Base-by-base conservation (phyloP, 202 grass and related monocot genomes). In the Thinopyrum obtusiflorum region DNA sequence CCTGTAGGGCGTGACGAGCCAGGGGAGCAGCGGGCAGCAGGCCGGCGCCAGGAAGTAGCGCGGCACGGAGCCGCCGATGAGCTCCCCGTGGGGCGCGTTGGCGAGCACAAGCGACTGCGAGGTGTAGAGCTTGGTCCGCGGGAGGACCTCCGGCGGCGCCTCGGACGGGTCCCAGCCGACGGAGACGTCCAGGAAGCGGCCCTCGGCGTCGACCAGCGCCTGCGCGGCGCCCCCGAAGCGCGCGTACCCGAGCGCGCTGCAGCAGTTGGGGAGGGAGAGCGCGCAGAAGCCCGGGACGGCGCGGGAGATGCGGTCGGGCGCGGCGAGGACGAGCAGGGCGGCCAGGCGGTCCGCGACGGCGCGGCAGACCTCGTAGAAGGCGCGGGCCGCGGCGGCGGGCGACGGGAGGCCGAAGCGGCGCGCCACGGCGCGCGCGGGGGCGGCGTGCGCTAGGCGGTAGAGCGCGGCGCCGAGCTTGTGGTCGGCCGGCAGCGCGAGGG, bases 331-430 rank as follows among this genome's bases (percentile, higher is more conserved):
- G 81, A 98, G 87, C 28, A 98, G 91, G 77, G 79, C 3, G 17
- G 71, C 81, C 5, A 98, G 89, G 62, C 84, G 78, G 63, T 90
- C 89, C 33, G 89, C 87, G 88, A 94, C 77, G 4, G 93, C 91
- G 40, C 83, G 91, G 93, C 89, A 92, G 33, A 98, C 93, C 86
- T 94, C 89, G 81, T 98, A 98, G 88, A 98, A 98, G 1, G 91
- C 91, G 24, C 86, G 90, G 21, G 88, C 89, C 10, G 93, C 93
- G 9, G 28, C 63, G 44, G 85, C 77, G 0, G 93, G 90, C 2
- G 90, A 89, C 2, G 90, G 87, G 53, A 98, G 88, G 11, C 91
- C 96, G 59, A 98, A 98, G 9, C 96, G 93, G 83, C 91, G 80
- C 25, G 93, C 91, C 12, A 98, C 83, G 72, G 82, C 76, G 17